phyloP scores from a whole-genome alignment of 2,329 filamentous ascomycete genomes.

The Bipolaris sorokiniana region DNA sequence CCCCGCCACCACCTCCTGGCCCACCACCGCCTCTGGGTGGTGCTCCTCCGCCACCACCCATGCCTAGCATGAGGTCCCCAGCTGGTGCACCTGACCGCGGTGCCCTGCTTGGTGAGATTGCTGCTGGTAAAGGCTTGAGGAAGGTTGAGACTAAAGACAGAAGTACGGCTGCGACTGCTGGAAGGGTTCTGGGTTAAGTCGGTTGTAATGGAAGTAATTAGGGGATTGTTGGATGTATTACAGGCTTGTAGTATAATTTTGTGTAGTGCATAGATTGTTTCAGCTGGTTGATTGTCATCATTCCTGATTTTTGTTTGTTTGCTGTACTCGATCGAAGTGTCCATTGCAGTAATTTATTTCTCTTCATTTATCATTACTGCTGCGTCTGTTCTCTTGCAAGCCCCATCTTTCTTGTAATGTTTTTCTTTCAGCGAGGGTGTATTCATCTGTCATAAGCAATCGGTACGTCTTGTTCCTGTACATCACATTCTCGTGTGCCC shows the following conservation, averaged over 20 bases:
- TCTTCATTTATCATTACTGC: neutral
- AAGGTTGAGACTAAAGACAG: constrained; percentile 92
- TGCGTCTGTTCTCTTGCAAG: neutral
- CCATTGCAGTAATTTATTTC: neutral
- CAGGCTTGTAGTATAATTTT: constrained; percentile 8
- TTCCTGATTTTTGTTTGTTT: neutral
- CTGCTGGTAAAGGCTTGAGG: constrained; percentile 76
- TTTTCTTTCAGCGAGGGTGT: neutral
- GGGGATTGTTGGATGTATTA: neutral
- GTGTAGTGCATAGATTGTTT: constrained; percentile 11
- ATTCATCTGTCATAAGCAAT: neutral
- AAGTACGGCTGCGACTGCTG: constrained; percentile 73
- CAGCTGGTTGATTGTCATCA: neutral
- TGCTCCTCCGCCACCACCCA: constrained; percentile 49
- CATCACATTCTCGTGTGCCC: too few relatives aligned
- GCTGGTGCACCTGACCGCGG: constrained; percentile 51
- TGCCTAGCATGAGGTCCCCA: constrained; percentile 49
- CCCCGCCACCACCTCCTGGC: constrained; percentile 55
- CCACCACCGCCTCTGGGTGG: constrained; percentile 55
- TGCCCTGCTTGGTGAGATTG: constrained; percentile 81
- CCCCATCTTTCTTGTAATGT: too few relatives aligned
- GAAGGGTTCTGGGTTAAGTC: constrained; percentile 64
- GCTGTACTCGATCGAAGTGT: neutral
- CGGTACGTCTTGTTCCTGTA: neutral
- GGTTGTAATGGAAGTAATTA: neutral